phyloP scores from a whole-genome alignment of 2,329 filamentous ascomycete species.

The Cercospora berteroae region DNA sequence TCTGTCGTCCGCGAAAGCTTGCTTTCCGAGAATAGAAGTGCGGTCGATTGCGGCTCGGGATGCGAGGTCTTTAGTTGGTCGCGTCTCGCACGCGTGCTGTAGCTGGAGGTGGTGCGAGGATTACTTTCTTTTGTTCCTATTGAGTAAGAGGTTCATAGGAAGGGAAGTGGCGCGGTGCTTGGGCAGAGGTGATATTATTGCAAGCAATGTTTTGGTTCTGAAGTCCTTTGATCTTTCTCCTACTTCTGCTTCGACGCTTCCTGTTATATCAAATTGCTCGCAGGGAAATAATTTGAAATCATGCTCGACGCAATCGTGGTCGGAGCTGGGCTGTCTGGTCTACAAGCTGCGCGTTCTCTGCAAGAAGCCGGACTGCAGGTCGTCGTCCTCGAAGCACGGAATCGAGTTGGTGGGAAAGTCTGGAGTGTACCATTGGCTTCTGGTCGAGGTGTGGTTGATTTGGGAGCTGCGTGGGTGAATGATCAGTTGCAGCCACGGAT shows the following conservation, averaged over 20 bases:
- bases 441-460: slow-evolving; percentile 43
- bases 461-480: slow-evolving; percentile 61
- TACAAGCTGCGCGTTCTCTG: slow-evolving; percentile 27
- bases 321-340: slow-evolving; percentile 32
- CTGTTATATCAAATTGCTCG: background rate
- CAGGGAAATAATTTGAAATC: background rate
- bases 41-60: background rate
- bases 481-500: slow-evolving; percentile 49
- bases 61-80: background rate
- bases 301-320: slow-evolving; percentile 17
- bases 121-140: background rate
- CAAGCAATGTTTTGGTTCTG: too few relatives aligned
- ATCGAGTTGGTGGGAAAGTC: slow-evolving; percentile 33
- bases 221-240: too few relatives aligned
- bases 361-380: slow-evolving; percentile 25
- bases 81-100: background rate
- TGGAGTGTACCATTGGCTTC: slow-evolving; percentile 5
- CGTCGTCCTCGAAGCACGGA: slow-evolving; percentile 32
- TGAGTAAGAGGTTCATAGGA: background rate
- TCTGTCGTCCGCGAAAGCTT: too few relatives aligned
- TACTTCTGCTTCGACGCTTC: too few relatives aligned
- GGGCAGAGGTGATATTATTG: too few relatives aligned
- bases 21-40: background rate
- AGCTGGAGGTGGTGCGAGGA: slow-evolving; percentile 1
- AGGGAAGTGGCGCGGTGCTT: background rate